Percentiles rank a stretch among this genome's conserved stretches.
Evolutionary conservation across 2,329 filamentous ascomycete species (phyloP).

Genomic region (Colletotrichum tropicale): DNA sequence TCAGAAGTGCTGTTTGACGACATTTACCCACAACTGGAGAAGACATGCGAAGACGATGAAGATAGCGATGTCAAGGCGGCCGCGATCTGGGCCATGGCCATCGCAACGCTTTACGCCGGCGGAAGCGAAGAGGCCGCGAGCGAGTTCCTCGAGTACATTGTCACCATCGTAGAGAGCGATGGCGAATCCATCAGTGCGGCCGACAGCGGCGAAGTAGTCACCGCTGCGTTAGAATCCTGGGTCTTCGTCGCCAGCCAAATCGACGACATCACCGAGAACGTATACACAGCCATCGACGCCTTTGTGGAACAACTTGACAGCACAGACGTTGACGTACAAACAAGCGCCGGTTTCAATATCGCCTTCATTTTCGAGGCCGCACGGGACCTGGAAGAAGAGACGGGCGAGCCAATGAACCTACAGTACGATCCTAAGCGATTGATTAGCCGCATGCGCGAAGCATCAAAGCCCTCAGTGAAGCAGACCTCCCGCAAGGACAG

Average conservation of each 20-base stretch:
- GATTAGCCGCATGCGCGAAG: conserved; percentile 50
- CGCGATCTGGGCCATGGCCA: conserved; percentile 75
- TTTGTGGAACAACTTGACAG: conserved; percentile 88
- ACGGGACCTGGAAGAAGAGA: conserved; percentile 52
- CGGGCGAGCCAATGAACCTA: conserved; percentile 52
- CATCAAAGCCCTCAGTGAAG: conserved; percentile 52
- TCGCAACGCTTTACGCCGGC: conserved; percentile 78
- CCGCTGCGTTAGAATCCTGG: conserved; percentile 79
- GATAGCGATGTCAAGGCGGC: conserved; percentile 68
- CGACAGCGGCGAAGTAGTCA: conserved; percentile 74
- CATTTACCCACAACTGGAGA: conserved; percentile 62
- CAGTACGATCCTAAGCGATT: conserved; percentile 56
- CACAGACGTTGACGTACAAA: conserved; percentile 73
- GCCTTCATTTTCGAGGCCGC: conserved; percentile 81
- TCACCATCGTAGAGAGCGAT: conserved; percentile 82
- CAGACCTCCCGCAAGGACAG: conserved; percentile 54
- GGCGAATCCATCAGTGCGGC: conserved; percentile 73
- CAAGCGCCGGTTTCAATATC: conserved; percentile 79
- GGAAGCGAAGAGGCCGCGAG: conserved; percentile 70
- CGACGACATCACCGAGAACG: conserved; percentile 74
- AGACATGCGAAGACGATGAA: conserved; percentile 69
- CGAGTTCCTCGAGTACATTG: conserved; percentile 75
- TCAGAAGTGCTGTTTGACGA: conserved; percentile 70
- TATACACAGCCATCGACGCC: conserved; percentile 75
- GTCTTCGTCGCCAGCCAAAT: conserved; percentile 79